Conservation (phyloP, 305 asterid species). For the Fraxinus sp. region DNA sequence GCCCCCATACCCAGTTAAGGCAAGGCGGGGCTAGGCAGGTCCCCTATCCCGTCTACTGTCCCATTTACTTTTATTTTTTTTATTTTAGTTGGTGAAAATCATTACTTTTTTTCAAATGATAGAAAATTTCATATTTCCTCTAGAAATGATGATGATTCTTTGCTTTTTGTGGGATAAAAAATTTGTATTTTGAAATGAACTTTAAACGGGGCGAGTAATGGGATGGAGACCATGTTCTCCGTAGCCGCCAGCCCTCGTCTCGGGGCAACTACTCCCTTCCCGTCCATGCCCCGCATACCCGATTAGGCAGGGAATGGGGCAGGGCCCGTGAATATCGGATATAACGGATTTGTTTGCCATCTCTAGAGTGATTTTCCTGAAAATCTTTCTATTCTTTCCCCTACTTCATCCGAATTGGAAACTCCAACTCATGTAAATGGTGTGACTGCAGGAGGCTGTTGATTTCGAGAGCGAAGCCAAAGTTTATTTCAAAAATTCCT, state of each 20-base stretch:
- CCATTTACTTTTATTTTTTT: too few species aligned
- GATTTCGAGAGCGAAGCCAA: neutral
- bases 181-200: neutral
- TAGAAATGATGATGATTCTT: neutral
- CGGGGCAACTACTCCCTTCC: neutral
- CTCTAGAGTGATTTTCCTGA: neutral
- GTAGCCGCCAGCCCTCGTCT: neutral
- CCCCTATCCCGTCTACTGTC: neutral
- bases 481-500: constrained; percentile 10
- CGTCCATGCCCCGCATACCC: neutral
- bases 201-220: neutral
- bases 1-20: neutral
- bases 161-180: neutral
- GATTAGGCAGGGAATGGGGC: neutral
- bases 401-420: neutral
- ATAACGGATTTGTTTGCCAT: neutral
- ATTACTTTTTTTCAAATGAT: too few species aligned
- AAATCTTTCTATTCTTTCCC: neutral
- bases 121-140: neutral
- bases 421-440: neutral
- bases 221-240: neutral
- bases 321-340: neutral
- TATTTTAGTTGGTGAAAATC: neutral
- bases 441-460: constrained; percentile 14
- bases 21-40: neutral